Evolutionary conservation across 768 basidiomycete species (phyloP).

Genomic region (Leccinellum luteum): DNA sequence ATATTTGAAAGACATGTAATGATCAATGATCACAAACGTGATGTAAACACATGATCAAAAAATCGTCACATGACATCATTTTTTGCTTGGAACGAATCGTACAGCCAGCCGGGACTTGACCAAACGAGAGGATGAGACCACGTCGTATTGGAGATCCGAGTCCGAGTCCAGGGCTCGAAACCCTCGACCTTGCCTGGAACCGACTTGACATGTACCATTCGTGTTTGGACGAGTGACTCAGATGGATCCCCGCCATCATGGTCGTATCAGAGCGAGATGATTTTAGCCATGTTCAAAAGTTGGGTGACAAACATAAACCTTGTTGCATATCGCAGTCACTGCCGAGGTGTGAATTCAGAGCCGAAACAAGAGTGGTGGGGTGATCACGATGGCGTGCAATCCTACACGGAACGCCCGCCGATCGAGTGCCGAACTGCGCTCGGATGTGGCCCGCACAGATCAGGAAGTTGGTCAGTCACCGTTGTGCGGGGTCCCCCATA

Average conservation of each 20-base stretch:
- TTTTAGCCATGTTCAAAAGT: not conserved
- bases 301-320: not conserved
- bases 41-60: not conserved
- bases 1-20: not conserved
- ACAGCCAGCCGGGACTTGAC: not conserved
- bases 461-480: not conserved
- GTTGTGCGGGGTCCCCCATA: not conserved
- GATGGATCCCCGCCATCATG: too few species aligned
- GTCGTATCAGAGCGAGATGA: not conserved
- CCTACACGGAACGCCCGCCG: not conserved
- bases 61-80: not conserved
- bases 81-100: not conserved
- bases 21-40: not conserved
- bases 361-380: not conserved
- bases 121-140: not conserved
- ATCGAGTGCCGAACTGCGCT: not conserved
- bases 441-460: not conserved
- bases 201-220: not conserved
- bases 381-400: not conserved
- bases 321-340: not conserved
- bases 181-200: not conserved
- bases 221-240: not conserved
- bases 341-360: not conserved
- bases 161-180: not conserved
- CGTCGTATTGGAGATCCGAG: not conserved